Evolutionary conservation across 2,329 filamentous ascomycete species (phyloP).

Genomic region (Rutstroemia sp.): DNA sequence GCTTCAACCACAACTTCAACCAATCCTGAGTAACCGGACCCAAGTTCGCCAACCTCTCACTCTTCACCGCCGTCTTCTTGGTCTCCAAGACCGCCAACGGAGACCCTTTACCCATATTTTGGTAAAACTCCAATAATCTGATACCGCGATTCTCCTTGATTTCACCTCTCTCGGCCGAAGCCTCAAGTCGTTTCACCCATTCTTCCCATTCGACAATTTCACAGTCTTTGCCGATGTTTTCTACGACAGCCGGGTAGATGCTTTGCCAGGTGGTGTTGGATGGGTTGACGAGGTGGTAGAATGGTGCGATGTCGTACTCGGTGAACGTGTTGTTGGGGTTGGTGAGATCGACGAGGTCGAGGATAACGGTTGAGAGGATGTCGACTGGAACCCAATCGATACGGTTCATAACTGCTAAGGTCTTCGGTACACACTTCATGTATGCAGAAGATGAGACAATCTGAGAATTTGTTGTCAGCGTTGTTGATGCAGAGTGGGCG

Average conservation of each 20-base stretch:
- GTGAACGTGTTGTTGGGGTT: background rate
- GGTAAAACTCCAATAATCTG: conserved; percentile 37
- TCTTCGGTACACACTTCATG: conserved; percentile 32
- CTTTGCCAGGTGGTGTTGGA: conserved; percentile 17
- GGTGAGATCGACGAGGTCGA: conserved; percentile 24
- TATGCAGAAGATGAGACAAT: conserved; percentile 32
- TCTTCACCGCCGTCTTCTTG: conserved; percentile 16
- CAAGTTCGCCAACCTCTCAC: conserved; percentile 24
- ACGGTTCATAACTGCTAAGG: conserved; percentile 29
- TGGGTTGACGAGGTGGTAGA: conserved; percentile 28
- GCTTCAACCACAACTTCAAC: conserved; percentile 31
- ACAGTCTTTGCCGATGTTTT: conserved; percentile 6
- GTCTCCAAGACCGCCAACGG: conserved; percentile 10
- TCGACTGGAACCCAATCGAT: conserved; percentile 41
- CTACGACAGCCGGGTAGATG: conserved; percentile 20
- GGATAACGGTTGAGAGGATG: conserved; percentile 21
- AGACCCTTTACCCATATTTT: conserved; percentile 14
- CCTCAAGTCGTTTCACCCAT: conserved; percentile 40
- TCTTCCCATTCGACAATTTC: conserved; percentile 34
- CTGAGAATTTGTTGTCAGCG: conserved; percentile 22
- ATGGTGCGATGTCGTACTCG: background rate
- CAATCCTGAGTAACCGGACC: conserved; percentile 26
- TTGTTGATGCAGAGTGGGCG: background rate
- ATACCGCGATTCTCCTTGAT: conserved; percentile 40
- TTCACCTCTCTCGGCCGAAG: conserved; percentile 33